Base-by-base conservation (phyloP, 257 asterid species). In the Solanum bulbocastanum region DNA sequence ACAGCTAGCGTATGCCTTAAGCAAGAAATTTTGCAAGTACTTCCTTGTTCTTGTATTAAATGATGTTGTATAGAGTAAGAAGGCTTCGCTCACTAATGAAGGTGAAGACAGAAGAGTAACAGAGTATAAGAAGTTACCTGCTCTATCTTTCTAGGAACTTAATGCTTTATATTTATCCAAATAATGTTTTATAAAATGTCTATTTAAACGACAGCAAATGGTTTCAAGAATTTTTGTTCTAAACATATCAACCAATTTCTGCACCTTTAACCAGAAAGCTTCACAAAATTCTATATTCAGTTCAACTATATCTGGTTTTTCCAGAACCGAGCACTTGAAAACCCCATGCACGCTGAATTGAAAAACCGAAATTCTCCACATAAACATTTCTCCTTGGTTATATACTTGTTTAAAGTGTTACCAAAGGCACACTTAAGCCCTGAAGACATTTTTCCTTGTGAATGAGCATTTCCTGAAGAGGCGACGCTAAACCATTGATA, bases 41-140 rank as follows among this genome's bases (percentile, higher is more conserved):
- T n/a, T 78, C 36, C 22, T 40, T 6, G 5, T 8, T 79, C 62
- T 42, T 25, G 37, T 40, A 78, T 78, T 23, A 76, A n/a, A 40
- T 75, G 33, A 40, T 42, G 15, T 25, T 0, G 65, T 2, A 25
- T 13, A 44, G 39, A 79, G 33, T 79, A 79, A 46, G 39, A 42
- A 44, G 66, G 85, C 40, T 76, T 58, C 0, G 5, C 2, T 58
- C 66, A 58, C 27, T 58, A 58, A 22, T 58, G 66, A 20, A 58
- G 5, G 66, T 58, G 0, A 58, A 58, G 27, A 58, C 27, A 0
- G 66, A 58, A 58, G 66, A 58, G 66, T 8, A 20, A 58, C n/a
- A 58, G 25, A 3, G 66, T 20, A 20, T 58, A 0, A 22, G 27
- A 0, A 58, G 66, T 58, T 58, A 58, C 0, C 12, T 58, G 66